Conservation (phyloP, 2,329 filamentous ascomycete species). For the Fusarium sacchari region DNA sequence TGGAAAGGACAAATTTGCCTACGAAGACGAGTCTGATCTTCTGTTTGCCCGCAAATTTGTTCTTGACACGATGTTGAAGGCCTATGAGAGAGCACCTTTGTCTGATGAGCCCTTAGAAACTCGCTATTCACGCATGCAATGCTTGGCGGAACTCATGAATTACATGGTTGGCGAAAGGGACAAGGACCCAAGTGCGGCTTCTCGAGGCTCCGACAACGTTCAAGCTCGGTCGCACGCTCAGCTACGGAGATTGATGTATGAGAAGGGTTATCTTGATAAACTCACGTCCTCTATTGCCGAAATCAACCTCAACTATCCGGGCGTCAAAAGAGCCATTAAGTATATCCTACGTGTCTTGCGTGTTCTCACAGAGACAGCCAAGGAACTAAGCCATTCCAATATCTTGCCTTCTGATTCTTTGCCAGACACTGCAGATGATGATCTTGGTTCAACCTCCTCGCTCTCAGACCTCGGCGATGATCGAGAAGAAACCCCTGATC, state of each 20-base stretch:
- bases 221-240: conserved; percentile 76
- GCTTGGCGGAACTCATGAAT: conserved; percentile 89
- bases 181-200: conserved; percentile 62
- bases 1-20: conserved; percentile 66
- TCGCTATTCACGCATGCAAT: conserved; percentile 89
- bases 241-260: conserved; percentile 94
- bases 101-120: conserved; percentile 83
- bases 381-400: conserved; percentile 83
- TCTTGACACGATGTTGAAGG: conserved; percentile 89
- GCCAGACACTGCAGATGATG: conserved; percentile 79
- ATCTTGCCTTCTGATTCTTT: conserved; percentile 74
- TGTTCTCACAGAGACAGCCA: conserved; percentile 85
- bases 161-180: conserved; percentile 88
- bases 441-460: conserved; percentile 87
- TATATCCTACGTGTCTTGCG: conserved; percentile 93
- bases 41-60: conserved; percentile 95
- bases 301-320: conserved; percentile 93
- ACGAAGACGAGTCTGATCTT: conserved; percentile 83
- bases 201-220: conserved; percentile 52
- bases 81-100: conserved; percentile 86
- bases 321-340: conserved; percentile 93
- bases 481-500: conserved; percentile 93
- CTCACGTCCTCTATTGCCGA: conserved; percentile 93
- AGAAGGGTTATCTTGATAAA: conserved; percentile 92
- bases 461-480: conserved; percentile 88